Conservation (phyloP, 306 rosid genomes). For the apple (Malus domestica) region ASM211411v1 NC_041789.1:2934501-2935000, state of each 20-base stretch:
- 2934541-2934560: not conserved
- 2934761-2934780: not conserved
- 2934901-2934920: constrained; percentile 15
- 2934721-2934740: not conserved
- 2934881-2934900: constrained; percentile 17
- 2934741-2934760: not conserved
- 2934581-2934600: not conserved
- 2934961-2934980: not conserved
- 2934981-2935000: not conserved
- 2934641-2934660: not conserved
- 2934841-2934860: not conserved
- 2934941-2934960: constrained; percentile 5
- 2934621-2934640: not conserved
- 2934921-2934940: constrained; percentile 18
- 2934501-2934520: not conserved
- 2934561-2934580: not conserved
- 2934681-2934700: not conserved
- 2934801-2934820: not conserved
- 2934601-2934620: not conserved
- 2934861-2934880: no score
- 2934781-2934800: not conserved
- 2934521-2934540: not conserved
- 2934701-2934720: not conserved
- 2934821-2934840: not conserved
- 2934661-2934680: not conserved